Base-by-base conservation (phyloP, 148 eudicot genomes). In the Camellia granthamiana region DNA sequence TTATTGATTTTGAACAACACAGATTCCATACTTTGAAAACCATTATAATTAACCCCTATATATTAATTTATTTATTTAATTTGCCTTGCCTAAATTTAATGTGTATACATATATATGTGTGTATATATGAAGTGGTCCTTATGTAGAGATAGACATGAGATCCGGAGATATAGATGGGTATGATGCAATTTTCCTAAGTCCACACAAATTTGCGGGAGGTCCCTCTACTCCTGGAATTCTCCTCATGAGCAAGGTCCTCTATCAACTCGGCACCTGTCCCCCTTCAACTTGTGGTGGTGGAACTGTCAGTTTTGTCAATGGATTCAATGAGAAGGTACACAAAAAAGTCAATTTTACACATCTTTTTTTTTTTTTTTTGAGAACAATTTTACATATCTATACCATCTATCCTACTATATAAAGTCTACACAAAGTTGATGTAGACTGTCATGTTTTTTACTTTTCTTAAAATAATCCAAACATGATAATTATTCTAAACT, bases 251-350 rank as follows among this genome's bases (percentile, higher is more conserved):
- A 88, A 86, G 76, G 47, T 79, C 30, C 83, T 88, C 21, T 88
- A 88, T 84, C 88, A 54, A 61, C 84, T 88, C 46, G 4, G 61
- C 13, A 59, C 81, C 77, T 76, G 81, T 52, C 21, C 84, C 16
- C 91, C 91, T 54, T 86, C 87, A 10, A 86, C 86, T 3, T 86
- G 84, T 58, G 89, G 91, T 3, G 91, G 91, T 0, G 91, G 89
- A 61, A 83, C 86, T 23, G 89, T 88, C 49, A 68, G 74, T 19
- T 88, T 84, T 81, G 89, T 88, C 71, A 88, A 86, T 78, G 85
- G 84, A 74, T 88, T 83, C 63, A 76, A 6, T 51, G 87, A 88
- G 76, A 77, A 82, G 86, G 87, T 83, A 81, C 52, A 5, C 38
- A 30, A 1, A 30, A 30, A 30, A 30, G 38, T 30, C 38, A 30